Conservation (phyloP, 345 rosid genomes). For the Gossypium anomalum region DNA sequence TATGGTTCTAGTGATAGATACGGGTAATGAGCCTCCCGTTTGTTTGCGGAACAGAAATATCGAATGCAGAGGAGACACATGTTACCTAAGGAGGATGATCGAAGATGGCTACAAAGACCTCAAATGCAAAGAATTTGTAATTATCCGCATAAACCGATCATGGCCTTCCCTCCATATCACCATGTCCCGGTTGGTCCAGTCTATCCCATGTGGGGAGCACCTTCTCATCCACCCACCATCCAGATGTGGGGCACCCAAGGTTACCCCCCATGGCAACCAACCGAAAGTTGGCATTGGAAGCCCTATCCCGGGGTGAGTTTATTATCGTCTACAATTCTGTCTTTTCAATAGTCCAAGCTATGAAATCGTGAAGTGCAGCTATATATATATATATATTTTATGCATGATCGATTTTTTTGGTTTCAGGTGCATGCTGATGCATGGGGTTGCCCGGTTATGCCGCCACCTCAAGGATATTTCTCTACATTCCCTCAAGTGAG, state of each 20-base stretch:
- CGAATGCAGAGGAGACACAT: slow-evolving; percentile 77
- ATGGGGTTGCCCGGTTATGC: slow-evolving; percentile 94
- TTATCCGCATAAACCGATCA: slow-evolving; percentile 50
- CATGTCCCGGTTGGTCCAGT: slow-evolving; percentile 26
- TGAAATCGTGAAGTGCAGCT: slow-evolving; percentile 2
- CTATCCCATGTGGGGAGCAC: slow-evolving; percentile 68
- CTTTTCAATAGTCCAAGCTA: neutral
- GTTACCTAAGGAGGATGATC: slow-evolving; percentile 76
- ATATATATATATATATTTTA: neutral
- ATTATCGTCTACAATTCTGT: neutral
- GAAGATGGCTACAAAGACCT: slow-evolving; percentile 63
- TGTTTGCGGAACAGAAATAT: slow-evolving; percentile 58
- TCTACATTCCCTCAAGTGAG: slow-evolving; percentile 47
- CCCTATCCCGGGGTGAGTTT: slow-evolving; percentile 55
- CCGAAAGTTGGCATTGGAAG: slow-evolving; percentile 74
- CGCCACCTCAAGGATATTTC: slow-evolving; percentile 34
- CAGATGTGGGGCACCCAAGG: slow-evolving; percentile 59
- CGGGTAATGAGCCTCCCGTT: neutral
- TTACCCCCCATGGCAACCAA: slow-evolving; percentile 43
- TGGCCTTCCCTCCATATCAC: slow-evolving; percentile 69
- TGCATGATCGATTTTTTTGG: neutral
- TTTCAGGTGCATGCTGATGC: slow-evolving; percentile 71
- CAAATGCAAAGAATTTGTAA: slow-evolving; percentile 39
- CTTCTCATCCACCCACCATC: slow-evolving; percentile 40
- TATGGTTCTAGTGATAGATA: neutral